Conservation (phyloP, 495 filamentous ascomycete genomes). For the Cairneyella variabilis region DNA sequence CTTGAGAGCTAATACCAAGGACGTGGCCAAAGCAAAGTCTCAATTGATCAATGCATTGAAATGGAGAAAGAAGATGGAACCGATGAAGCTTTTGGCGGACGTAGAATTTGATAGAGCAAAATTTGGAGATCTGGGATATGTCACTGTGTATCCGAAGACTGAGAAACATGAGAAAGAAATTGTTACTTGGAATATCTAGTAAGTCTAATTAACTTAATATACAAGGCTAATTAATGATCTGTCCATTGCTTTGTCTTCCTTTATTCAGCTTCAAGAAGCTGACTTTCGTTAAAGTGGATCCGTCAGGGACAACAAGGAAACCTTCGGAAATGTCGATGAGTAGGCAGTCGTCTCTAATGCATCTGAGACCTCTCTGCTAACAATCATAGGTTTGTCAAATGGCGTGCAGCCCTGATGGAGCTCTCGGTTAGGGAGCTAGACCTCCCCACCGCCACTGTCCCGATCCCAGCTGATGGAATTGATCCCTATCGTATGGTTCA, state of each 20-base stretch:
- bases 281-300: slow-evolving; percentile 41
- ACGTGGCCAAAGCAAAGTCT: slow-evolving; percentile 63
- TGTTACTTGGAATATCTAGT: slow-evolving; percentile 81
- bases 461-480: slow-evolving; percentile 66
- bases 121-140: slow-evolving; percentile 55
- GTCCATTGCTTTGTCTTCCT: not conserved
- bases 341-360: slow-evolving; percentile 40
- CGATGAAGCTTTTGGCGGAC: slow-evolving; percentile 29
- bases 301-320: slow-evolving; percentile 65
- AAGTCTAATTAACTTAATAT: not conserved
- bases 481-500: slow-evolving; percentile 88
- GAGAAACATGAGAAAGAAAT: slow-evolving; percentile 44
- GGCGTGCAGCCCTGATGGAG: slow-evolving; percentile 87
- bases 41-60: slow-evolving; percentile 75
- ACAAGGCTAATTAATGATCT: not conserved
- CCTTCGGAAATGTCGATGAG: slow-evolving; percentile 76
- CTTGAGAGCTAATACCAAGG: slow-evolving; percentile 79
- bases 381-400: slow-evolving; percentile 67
- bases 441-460: slow-evolving; percentile 57
- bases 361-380: not conserved
- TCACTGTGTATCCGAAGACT: slow-evolving; percentile 43
- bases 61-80: slow-evolving; percentile 69
- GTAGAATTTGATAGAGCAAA: slow-evolving; percentile 36
- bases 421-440: slow-evolving; percentile 66
- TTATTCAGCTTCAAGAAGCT: no score